Base-by-base conservation (phyloP, 1,139 yeast species). In the Petasospora fabianii region DNA sequence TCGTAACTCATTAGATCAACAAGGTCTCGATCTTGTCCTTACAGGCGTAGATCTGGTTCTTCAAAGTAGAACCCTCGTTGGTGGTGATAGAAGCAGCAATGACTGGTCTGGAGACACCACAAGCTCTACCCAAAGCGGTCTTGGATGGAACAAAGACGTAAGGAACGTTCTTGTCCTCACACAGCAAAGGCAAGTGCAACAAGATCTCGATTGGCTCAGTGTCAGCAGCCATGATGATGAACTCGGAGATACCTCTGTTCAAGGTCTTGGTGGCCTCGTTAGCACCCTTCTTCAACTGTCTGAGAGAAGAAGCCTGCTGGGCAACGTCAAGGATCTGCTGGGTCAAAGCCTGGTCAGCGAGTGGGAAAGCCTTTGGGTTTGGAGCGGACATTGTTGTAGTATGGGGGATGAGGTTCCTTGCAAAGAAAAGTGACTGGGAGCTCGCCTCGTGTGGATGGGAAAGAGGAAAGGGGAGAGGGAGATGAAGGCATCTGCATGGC, bases 191-290 rank as follows among this genome's bases (percentile, higher is more conserved):
- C 68, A 94, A 78, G 69, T 94, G 98, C 68, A 94, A 81, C 65
- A 94, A 83, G 68, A 94, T 92, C 75, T 94, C 98, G 63, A 94
- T 90, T 59, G 99, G 99, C 70, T 92, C 96, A 59, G 98, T 87
- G 67, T 94, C 98, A 59, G 98, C 99, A 57, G 98, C 98, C 97
- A 94, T 88, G 73, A 94, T 87, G 70, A 94, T 90, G 78, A 94
- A 92, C 74, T 92, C 98, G 59, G 97, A 85, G 62, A 94, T 92
- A 80, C 98, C 98, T 77, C 98, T 87, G 84, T 94, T 92, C 72
- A 92, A 80, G 59, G 98, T 92, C 79, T 94, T 92, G 74, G 98
- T 94, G 59, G 98, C 96, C 74, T 92, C 99, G 69, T 94, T 92
- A 54, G 98, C 98, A 69, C 99, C 99, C 72, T 92, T 92, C 80